These are phyloP conservation scores for Xylaria nigripes DNA, from an alignment of 495 filamentous ascomycete genomes.

Conservation along the genomic window DNA sequence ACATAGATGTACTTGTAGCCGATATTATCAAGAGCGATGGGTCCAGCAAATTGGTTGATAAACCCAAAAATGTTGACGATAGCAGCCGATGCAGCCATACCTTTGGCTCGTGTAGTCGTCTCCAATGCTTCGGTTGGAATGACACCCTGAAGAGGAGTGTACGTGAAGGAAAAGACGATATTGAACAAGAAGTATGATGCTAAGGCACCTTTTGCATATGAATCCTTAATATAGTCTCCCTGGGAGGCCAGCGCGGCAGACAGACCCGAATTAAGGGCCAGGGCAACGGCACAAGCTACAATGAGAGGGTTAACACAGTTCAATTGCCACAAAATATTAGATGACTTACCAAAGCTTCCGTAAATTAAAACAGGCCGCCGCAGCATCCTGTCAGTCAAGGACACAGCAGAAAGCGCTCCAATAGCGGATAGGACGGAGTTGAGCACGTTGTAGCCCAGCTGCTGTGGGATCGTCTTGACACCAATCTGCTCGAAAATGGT, in stretches of 20 bases:
- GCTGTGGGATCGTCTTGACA: conserved; percentile 26
- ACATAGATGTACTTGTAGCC: conserved; percentile 44
- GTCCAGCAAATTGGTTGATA: conserved; percentile 46
- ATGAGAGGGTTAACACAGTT: background rate
- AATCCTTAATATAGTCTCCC: conserved; percentile 27
- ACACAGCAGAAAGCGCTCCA: conserved; percentile 36
- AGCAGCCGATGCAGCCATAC: conserved; percentile 39
- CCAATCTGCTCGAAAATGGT: conserved; percentile 29
- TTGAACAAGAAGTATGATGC: conserved; percentile 52
- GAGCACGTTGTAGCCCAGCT: conserved; percentile 40
- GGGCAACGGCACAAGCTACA: conserved; percentile 39
- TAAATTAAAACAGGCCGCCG: conserved; percentile 37
- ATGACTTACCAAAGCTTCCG: conserved; percentile 30
- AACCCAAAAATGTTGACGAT: conserved; percentile 38
- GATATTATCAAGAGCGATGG: conserved; percentile 42
- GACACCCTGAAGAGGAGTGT: conserved; percentile 51
- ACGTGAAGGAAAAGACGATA: conserved; percentile 51
- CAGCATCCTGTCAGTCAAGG: conserved; percentile 36
- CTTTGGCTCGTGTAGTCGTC: conserved; percentile 44
- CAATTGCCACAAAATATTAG: background rate
- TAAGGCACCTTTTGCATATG: conserved; percentile 36
- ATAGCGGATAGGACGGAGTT: conserved; percentile 38
- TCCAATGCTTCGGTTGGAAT: conserved; percentile 50
- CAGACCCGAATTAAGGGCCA: conserved; percentile 42
- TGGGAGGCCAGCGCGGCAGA: conserved; percentile 34